Evolutionary conservation across 768 basidiomycete species (phyloP), one percentile per base, ranked within the genome.

Genomic region (Russula brevipes): DNA sequence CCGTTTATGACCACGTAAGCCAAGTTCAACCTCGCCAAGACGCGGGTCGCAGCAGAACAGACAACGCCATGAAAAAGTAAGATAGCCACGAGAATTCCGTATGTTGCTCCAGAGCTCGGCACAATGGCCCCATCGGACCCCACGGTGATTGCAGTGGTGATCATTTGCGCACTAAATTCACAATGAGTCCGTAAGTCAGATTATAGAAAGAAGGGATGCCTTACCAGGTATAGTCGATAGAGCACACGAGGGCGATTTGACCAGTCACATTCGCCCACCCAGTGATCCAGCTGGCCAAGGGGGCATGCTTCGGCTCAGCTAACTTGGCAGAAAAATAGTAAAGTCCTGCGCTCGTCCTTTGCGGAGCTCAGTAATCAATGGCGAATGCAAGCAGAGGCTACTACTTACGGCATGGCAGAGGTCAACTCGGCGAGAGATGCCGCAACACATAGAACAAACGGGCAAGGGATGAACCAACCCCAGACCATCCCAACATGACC

Each of bases 251-350:
- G 1, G 85, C 79, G 17, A 85, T 75, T 72, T 86, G 87, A 33
- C 87, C 87, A 12, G 86, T 88, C 46, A 88, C 80, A 66, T 89
- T 89, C 14, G 87, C 85, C 86, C 86, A 88, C 7, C 85, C 83
- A 51, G 84, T 85, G 57, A 85, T 80, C 83, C 84, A 85, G 66
- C 85, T 84, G 1, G 85, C 83, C 56, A 90, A 73, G 7, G 86
- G 78, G 3, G 85, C 79, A 59, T 83, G 82, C 68, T 80, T 77
- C 6, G 79, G 78, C 1, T 86, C 85, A 2, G 88, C 88, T 49
- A 90, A 72, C 70, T 86, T 89, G 0, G 88, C 85, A 2, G 88
- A 86, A 72, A 89, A 89, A 72, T 89, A 90, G 71, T 89, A 89
- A 17, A 90, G 76, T 0, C 88, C 88, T 7, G 88, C 88, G 65